These are phyloP conservation scores for Metarhizium guizhouense DNA, from an alignment of 2,329 filamentous ascomycete species.

Conservation along the genomic window DNA sequence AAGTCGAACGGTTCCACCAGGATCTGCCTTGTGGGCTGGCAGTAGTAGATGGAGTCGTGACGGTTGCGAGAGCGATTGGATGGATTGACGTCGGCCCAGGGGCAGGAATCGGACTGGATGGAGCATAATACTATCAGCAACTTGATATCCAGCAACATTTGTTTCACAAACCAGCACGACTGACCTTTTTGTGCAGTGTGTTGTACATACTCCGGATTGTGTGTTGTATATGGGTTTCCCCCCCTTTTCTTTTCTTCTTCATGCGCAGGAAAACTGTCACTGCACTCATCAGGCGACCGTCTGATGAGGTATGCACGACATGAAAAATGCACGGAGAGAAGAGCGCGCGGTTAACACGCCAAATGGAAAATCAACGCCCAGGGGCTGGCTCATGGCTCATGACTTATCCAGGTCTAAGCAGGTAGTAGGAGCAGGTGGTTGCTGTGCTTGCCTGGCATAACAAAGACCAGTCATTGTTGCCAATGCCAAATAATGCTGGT, in stretches of 20 bases:
- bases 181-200: background rate
- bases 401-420: no score
- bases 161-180: background rate
- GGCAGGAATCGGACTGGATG: background rate
- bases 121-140: background rate
- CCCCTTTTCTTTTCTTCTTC: no score
- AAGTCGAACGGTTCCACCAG: constrained; percentile 11
- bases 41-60: constrained; percentile 6
- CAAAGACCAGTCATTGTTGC: background rate
- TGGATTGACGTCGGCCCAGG: background rate
- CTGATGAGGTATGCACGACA: background rate
- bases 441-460: background rate
- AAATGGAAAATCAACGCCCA: background rate
- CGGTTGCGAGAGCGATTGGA: constrained; percentile 7
- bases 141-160: background rate
- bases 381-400: background rate
- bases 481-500: background rate
- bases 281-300: background rate
- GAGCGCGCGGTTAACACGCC: constrained; percentile 3
- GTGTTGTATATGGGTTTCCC: background rate
- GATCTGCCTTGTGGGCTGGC: constrained; percentile 14
- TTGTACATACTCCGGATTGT: background rate
- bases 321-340: constrained; percentile 4
- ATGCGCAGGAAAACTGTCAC: background rate
- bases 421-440: background rate